These are phyloP conservation scores for Aspergillus melleus DNA, from an alignment of 2,329 filamentous ascomycete genomes.

Conservation along the genomic window DNA sequence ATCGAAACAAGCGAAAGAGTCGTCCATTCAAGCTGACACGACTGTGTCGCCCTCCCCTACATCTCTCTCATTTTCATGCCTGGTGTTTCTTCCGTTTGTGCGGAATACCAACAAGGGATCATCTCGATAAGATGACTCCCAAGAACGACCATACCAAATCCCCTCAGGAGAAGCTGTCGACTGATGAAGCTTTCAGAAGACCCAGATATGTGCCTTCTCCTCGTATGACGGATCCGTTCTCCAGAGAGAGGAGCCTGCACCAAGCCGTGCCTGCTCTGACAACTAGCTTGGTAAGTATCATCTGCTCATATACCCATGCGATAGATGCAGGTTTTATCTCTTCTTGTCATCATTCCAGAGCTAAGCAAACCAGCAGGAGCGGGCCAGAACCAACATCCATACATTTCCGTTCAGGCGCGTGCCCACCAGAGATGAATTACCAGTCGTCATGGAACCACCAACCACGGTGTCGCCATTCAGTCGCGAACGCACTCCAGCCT, in stretches of 20 bases:
- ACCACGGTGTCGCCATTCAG: neutral
- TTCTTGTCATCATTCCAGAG: neutral
- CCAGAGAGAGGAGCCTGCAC: neutral
- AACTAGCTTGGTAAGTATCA: neutral
- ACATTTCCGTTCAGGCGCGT: neutral
- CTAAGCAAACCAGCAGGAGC: neutral
- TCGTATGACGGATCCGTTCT: neutral
- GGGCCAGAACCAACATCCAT: neutral
- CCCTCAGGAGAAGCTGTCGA: neutral
- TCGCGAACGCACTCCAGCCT: neutral
- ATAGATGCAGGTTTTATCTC: neutral
- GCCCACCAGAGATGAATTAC: neutral
- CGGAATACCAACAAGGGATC: too few species aligned
- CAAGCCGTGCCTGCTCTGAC: neutral
- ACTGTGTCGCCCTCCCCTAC: neutral
- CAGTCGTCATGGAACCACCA: too few species aligned
- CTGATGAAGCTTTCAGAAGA: neutral
- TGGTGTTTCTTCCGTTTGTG: neutral
- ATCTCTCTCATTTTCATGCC: neutral
- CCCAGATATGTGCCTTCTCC: slow-evolving; percentile 4
- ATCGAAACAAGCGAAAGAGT: neutral
- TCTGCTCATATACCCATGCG: neutral
- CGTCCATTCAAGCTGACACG: neutral
- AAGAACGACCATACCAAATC: neutral
- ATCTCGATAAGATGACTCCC: neutral